Evolutionary conservation across 495 filamentous ascomycete species (phyloP).

Genomic region (Penicillium crystallinum): DNA sequence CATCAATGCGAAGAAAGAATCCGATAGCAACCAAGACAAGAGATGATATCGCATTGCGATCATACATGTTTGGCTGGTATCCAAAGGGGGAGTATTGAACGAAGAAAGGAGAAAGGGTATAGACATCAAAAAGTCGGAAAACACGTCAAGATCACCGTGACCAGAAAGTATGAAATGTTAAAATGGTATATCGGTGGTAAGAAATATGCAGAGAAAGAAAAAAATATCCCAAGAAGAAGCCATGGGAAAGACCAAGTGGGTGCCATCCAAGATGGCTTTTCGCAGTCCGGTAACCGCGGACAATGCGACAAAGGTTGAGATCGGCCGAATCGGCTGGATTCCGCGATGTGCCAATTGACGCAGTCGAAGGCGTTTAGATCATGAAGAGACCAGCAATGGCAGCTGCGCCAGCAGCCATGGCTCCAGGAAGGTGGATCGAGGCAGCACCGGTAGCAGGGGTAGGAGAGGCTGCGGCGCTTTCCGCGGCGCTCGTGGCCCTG

Average conservation of each 20-base stretch:
- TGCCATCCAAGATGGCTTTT: constrained; percentile 5
- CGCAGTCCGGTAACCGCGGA: background rate
- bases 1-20: constrained; percentile 9
- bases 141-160: constrained; percentile 20
- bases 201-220: constrained; percentile 14
- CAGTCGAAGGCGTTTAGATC: constrained; percentile 25
- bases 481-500: constrained; percentile 10
- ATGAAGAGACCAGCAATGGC: constrained; percentile 42
- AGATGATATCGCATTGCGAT: constrained; percentile 5
- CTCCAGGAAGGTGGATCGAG: constrained; percentile 29
- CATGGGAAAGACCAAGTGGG: background rate
- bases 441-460: constrained; percentile 25
- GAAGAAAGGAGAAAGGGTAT: constrained; percentile 24
- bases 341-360: background rate
- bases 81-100: constrained; percentile 8
- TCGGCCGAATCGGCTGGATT: constrained; percentile 12
- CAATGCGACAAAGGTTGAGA: constrained; percentile 4
- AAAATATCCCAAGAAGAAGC: constrained; percentile 5
- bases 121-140: constrained; percentile 24
- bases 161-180: constrained; percentile 4
- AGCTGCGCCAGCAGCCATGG: constrained; percentile 34
- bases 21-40: constrained; percentile 9
- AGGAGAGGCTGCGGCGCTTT: constrained; percentile 18
- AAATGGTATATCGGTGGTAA: constrained; percentile 8
- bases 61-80: constrained; percentile 13